phyloP scores from a whole-genome alignment of 2,329 filamentous ascomycete species.

The Aspergillus aculeatinus region DNA sequence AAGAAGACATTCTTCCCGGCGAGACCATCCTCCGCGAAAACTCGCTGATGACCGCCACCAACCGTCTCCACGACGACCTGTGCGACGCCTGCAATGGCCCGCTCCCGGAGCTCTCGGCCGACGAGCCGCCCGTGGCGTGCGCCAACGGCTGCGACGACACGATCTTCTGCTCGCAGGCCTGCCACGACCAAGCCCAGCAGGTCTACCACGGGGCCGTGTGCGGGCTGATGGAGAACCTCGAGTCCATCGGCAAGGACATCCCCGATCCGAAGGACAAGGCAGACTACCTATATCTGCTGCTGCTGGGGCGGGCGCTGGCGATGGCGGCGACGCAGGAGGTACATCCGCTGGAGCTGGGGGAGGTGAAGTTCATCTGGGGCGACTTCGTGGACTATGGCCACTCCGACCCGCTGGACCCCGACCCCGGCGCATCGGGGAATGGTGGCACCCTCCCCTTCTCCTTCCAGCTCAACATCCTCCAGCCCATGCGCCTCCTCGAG shows the following conservation, averaged over 20 bases:
- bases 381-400: slow-evolving; percentile 52
- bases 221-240: slow-evolving; percentile 51
- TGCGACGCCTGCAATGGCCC: slow-evolving; percentile 85
- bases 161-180: slow-evolving; percentile 60
- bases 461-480: slow-evolving; percentile 59
- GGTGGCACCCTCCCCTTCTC: slow-evolving; percentile 56
- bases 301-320: slow-evolving; percentile 59
- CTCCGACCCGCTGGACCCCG: too few relatives aligned
- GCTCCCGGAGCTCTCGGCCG: slow-evolving; percentile 58
- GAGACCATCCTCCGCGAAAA: slow-evolving; percentile 78
- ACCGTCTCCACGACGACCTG: slow-evolving; percentile 78
- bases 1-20: slow-evolving; percentile 72
- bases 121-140: slow-evolving; percentile 47
- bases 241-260: slow-evolving; percentile 59
- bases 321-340: slow-evolving; percentile 60
- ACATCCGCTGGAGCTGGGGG: slow-evolving; percentile 60
- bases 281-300: slow-evolving; percentile 59
- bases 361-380: slow-evolving; percentile 65
- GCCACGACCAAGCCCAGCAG: slow-evolving; percentile 55
- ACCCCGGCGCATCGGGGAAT: too few relatives aligned
- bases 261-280: slow-evolving; percentile 57
- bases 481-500: slow-evolving; percentile 61
- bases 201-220: slow-evolving; percentile 61
- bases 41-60: slow-evolving; percentile 84
- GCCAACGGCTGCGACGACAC: slow-evolving; percentile 55